A percentile compares a stretch with the other conserved stretches of the same genome.
phyloP scores from a whole-genome alignment of 2,329 filamentous ascomycete species.

The Fusarium sp. region DNA sequence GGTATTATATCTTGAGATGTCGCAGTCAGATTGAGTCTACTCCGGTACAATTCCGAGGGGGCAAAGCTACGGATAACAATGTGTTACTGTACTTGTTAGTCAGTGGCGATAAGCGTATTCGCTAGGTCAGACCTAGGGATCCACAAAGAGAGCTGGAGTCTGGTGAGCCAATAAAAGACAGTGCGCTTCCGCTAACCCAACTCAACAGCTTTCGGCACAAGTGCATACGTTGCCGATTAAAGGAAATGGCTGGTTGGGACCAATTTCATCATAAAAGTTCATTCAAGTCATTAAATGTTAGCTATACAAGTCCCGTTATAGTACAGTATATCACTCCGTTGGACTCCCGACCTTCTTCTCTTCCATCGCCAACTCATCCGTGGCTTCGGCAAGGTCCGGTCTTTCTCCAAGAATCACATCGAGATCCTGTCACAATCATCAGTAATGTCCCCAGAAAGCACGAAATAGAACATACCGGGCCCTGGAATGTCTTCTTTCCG shows the following conservation, averaged over 20 bases:
- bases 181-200: not conserved
- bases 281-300: not conserved
- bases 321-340: not conserved
- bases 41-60: not conserved
- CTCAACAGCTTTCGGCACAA: not conserved
- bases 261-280: fast-evolving
- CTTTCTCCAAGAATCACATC: constrained; percentile 24
- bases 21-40: too few species aligned
- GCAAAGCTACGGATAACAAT: not conserved
- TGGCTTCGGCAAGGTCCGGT: not conserved
- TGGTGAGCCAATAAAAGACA: not conserved
- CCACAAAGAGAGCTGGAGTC: not conserved
- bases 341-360: constrained; percentile 14
- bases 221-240: not conserved
- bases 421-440: not conserved
- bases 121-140: not conserved
- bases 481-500: constrained; percentile 29
- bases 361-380: constrained; percentile 23
- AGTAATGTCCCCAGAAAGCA: fast-evolving
- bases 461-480: constrained; percentile 2
- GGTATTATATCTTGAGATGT: not conserved
- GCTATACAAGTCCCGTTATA: not conserved
- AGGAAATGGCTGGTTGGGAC: fast-evolving
- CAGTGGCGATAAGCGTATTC: not conserved
- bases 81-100: not conserved